phyloP scores from a whole-genome alignment of 2,329 filamentous ascomycete species.

The Didymella sp. region DNA sequence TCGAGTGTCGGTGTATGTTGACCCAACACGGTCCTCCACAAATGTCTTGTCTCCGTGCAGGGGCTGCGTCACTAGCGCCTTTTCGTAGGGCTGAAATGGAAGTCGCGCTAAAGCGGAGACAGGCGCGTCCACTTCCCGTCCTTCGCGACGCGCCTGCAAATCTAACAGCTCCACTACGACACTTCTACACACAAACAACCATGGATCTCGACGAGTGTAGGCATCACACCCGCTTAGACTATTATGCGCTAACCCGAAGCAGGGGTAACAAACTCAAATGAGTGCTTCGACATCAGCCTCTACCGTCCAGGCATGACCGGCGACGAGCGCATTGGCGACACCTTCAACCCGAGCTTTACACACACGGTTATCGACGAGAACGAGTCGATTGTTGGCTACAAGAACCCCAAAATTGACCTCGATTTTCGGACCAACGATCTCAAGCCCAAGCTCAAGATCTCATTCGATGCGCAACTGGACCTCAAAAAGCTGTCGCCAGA shows the following conservation, averaged over 20 bases:
- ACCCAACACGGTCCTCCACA: conserved; percentile 18
- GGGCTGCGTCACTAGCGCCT: conserved; percentile 16
- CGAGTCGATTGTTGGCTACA: conserved; percentile 89
- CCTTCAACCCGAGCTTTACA: conserved; percentile 86
- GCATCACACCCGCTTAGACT: neutral
- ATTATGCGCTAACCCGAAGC: conserved; percentile 17
- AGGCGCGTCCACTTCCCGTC: conserved; percentile 22
- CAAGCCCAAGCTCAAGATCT: conserved; percentile 75
- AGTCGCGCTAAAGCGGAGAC: conserved; percentile 23
- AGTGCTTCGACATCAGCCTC: conserved; percentile 49
- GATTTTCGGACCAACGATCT: conserved; percentile 76
- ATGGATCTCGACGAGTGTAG: conserved; percentile 47
- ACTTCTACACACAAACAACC: conserved; percentile 2
- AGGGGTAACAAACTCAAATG: conserved; percentile 48
- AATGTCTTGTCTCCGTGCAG: conserved; percentile 16
- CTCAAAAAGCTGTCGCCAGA: conserved; percentile 67
- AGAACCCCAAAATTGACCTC: conserved; percentile 77
- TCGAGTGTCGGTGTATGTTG: conserved; percentile 14
- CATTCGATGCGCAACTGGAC: conserved; percentile 76
- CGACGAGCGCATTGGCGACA: conserved; percentile 56
- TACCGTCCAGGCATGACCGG: conserved; percentile 36
- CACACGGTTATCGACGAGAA: conserved; percentile 95
- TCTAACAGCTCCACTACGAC: conserved; percentile 6
- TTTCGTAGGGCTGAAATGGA: conserved; percentile 31
- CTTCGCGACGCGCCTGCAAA: conserved; percentile 17